These are phyloP conservation scores for Colletotrichum eremochloae DNA, from an alignment of 2,329 filamentous ascomycete species.

Conservation along the genomic window DNA sequence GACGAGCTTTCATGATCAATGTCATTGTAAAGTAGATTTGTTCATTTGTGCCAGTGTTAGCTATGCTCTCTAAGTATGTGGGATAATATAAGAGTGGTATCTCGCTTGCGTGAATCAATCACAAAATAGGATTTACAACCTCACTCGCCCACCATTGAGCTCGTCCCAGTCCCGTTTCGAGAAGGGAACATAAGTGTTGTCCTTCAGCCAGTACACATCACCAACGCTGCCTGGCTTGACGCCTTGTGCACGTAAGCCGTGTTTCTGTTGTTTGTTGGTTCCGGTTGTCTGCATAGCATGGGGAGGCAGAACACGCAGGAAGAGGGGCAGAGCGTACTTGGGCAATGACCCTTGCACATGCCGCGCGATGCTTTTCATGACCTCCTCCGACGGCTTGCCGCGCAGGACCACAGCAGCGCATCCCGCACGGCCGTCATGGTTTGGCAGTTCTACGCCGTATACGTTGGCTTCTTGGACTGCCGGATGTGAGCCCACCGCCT, in stretches of 20 bases:
- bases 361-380: conserved; percentile 70
- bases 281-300: conserved; percentile 77
- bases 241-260: conserved; percentile 77
- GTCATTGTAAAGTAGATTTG: background rate
- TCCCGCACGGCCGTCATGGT: conserved; percentile 87
- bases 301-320: conserved; percentile 75
- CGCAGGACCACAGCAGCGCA: conserved; percentile 79
- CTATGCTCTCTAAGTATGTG: conserved; percentile 3
- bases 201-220: conserved; percentile 74
- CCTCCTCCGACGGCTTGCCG: conserved; percentile 55
- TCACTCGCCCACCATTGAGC: conserved; percentile 76
- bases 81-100: conserved; percentile 28
- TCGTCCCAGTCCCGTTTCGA: conserved; percentile 75
- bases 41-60: conserved; percentile 2
- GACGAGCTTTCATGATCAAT: background rate
- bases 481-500: conserved; percentile 76
- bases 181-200: conserved; percentile 77
- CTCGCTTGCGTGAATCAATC: conserved; percentile 28
- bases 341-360: conserved; percentile 73
- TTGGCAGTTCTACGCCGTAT: conserved; percentile 83
- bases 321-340: conserved; percentile 81
- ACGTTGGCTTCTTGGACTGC: conserved; percentile 84
- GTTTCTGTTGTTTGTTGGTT: conserved; percentile 92
- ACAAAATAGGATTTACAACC: conserved; percentile 63
- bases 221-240: conserved; percentile 74